Conservation (phyloP, 495 filamentous ascomycete genomes). For the Sporormia fimetaria region DNA sequence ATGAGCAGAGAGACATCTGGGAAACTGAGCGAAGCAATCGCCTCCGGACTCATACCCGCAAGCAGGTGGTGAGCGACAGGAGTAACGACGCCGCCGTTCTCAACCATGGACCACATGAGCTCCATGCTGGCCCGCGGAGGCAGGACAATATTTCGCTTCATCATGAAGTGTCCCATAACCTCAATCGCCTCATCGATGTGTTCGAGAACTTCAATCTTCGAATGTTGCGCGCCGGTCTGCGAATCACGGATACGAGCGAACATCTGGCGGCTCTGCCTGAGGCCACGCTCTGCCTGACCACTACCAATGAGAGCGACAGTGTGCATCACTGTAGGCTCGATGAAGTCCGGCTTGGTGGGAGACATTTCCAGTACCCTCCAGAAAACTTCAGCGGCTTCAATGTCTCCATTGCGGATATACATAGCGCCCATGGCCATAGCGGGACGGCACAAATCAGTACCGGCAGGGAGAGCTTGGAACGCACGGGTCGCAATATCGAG, state of each 20-base stretch:
- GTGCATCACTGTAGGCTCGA: constrained; percentile 82
- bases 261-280: constrained; percentile 67
- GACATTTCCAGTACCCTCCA: constrained; percentile 53
- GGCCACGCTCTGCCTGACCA: constrained; percentile 63
- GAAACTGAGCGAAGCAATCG: constrained; percentile 43
- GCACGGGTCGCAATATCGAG: constrained; percentile 57
- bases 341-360: constrained; percentile 38
- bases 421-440: constrained; percentile 80
- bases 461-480: constrained; percentile 40
- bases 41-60: constrained; percentile 47
- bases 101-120: constrained; percentile 62
- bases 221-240: constrained; percentile 31
- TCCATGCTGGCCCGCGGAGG: constrained; percentile 46
- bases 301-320: constrained; percentile 69
- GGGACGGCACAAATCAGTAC: constrained; percentile 44
- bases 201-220: constrained; percentile 47
- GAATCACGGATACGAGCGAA: constrained; percentile 63
- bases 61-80: constrained; percentile 53
- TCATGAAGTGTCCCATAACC: constrained; percentile 52
- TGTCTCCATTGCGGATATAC: constrained; percentile 66
- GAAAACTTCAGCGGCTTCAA: constrained; percentile 60
- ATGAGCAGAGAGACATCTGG: constrained; percentile 50
- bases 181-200: constrained; percentile 81
- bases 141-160: constrained; percentile 38
- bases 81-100: constrained; percentile 52